Evolutionary conservation across 352 stramenopile genomes (phyloP).

Genomic region (Thalassiosira exigua): DNA sequence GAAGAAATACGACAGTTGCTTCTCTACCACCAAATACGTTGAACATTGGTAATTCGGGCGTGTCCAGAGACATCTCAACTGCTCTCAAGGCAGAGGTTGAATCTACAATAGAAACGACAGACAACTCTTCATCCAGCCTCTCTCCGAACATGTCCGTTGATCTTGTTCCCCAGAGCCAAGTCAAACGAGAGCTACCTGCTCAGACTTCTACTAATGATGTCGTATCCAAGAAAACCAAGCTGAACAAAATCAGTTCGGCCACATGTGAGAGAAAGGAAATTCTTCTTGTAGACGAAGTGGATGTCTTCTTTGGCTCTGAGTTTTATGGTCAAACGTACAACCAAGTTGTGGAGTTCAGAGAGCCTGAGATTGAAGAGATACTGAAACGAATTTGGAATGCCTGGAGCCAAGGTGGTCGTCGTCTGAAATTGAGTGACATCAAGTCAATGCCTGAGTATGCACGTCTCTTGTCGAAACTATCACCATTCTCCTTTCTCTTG

Average conservation of each 20-base stretch:
- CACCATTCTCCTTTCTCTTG: conserved; percentile 60
- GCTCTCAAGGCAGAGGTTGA: too few relatives aligned
- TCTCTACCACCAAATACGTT: too few relatives aligned
- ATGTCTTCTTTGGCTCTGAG: conserved; percentile 80
- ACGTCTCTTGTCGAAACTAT: conserved; percentile 49
- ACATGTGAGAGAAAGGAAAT: conserved; percentile 56
- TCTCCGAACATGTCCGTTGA: too few relatives aligned
- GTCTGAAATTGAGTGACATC: conserved; percentile 57
- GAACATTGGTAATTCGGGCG: too few relatives aligned
- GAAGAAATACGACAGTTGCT: too few relatives aligned
- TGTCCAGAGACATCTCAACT: too few relatives aligned
- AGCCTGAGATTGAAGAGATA: conserved; percentile 54
- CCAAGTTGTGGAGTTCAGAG: conserved; percentile 53
- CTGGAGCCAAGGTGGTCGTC: conserved; percentile 34
- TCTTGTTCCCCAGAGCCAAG: too few relatives aligned
- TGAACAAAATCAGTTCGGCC: neutral
- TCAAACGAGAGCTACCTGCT: too few relatives aligned
- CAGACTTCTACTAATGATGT: neutral
- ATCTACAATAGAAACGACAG: too few relatives aligned
- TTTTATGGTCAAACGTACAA: conserved; percentile 79
- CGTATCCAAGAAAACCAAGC: neutral
- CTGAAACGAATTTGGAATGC: conserved; percentile 67
- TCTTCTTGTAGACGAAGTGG: conserved; percentile 81
- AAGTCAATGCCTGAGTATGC: conserved; percentile 60
- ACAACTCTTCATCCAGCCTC: too few relatives aligned